Base-by-base conservation (phyloP, 768 basidiomycete species). In the Boletellus ananas region DNA sequence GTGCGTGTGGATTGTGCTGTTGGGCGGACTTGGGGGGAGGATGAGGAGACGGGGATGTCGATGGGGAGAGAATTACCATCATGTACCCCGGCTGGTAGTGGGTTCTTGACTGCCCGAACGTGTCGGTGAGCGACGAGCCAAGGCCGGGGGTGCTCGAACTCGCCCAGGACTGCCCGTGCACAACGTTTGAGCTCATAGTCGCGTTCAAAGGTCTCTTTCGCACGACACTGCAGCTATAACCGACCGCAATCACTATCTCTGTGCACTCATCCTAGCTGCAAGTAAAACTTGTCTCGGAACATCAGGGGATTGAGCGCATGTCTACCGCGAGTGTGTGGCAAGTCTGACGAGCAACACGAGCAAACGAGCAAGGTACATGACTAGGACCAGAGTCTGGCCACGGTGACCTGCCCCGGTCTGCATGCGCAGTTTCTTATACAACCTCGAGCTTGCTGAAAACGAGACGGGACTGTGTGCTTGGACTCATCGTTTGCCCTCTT, bases 61-160 rank as follows among this genome's bases (percentile, higher is more conserved):
- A 18, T 5, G 3, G 29, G 4, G n/a, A 13, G 38, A 17, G 20
- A 56, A 81, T 50, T 42, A 89, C 88, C 83, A 91, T 79, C 46
- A 91, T 74, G 65, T 90, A 91, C 4, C 88, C 88, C 33, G 85
- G 76, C 59, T 90, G 88, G 64, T 90, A 90, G 58, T 86, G 85
- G 47, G 83, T 80, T 56, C 86, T 75, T 3, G 85, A 82, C 66
- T 87, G 85, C 9, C 83, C 78, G 45, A 90, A 75, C 13, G 80
- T 76, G 56, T 88, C 86, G n/a, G 76, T 74, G 50, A 86, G 75
- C 20, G 81, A 75, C n/a, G 74, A 66, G 4, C 75, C 68, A 17
- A 82, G 71, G 10, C 74, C 64, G 20, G 70, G 63, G 20, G 79
- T 71, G 55, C 75, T 78, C 0, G 75, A 65, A 34, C 69, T 74